Evolutionary conservation across 1,139 yeast species (phyloP), one percentile per base, ranked within the genome.

Genomic region (Suhomyces atakaporum): DNA sequence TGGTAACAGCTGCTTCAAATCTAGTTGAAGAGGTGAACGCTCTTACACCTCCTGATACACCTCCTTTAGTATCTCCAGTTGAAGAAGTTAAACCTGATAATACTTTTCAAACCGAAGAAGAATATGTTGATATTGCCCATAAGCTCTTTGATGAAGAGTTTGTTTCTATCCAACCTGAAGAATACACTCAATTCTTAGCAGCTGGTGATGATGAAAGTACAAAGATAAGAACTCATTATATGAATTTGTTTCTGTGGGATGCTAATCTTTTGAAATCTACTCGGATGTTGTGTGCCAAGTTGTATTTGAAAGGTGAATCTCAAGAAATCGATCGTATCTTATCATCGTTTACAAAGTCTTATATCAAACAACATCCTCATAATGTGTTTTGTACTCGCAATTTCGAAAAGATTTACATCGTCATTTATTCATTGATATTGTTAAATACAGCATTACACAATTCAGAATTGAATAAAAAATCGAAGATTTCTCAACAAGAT

Each of bases 271-370:
- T 85, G 41, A 63, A 61, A 4, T 68, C 89, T 1, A 68, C 88
- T 12, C 64, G 92, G 26, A 60, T 61, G 35, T 63, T 88, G 29
- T 86, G 95, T 47, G 70, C 77, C 19, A 76, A 72, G 46, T 56
- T 88, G 18, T 84, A 83, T 56, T 69, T 88, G 51, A 81, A 80
- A 50, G 96, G 95, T 2, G 96, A 88, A 57, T 80, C 94, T 1
- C 94, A 85, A 50, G 87, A 84, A 51, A 77, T 88, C 41, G 96
- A 87, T 59, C 71, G 87, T 31, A 74, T 87, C 15, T 63, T 88
- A 40, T 82, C 84, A 28, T 69, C 84, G 2, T 82, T 86, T 54
- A 74, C 95, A 16, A 73, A 75, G 42, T 73, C 84, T 39, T 88
- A 90, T 47, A 84, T 75, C 58, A 57, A 68, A 56, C 58, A 73